Percentiles rank a stretch among this genome's conserved stretches.
phyloP scores from a whole-genome alignment of 2,329 filamentous ascomycete species.

The Fusarium heterosporum region DNA sequence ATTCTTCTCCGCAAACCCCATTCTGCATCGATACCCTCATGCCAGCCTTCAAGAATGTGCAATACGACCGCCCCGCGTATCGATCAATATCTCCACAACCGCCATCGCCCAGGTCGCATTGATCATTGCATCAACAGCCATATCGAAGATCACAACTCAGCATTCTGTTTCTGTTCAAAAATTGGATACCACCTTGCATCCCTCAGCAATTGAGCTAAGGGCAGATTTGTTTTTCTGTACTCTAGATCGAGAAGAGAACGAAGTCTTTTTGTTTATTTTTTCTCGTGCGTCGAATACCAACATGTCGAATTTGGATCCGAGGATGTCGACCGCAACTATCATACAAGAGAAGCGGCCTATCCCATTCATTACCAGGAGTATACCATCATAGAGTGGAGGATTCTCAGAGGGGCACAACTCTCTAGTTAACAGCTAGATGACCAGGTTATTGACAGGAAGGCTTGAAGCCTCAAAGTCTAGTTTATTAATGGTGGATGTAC shows the following conservation, averaged over 20 bases:
- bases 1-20: conserved; percentile 22
- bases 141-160: conserved; percentile 9
- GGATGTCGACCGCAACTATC: conserved; percentile 2
- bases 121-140: conserved; percentile 1
- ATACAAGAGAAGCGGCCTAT: conserved; percentile 6
- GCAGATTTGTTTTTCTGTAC: conserved; percentile 24
- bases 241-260: conserved; percentile 38
- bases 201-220: conserved; percentile 19
- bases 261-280: conserved; percentile 11
- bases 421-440: conserved; percentile 23
- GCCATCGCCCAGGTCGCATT: conserved; percentile 43
- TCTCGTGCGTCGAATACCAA: conserved; percentile 23
- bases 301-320: neutral
- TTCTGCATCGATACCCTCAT: conserved; percentile 35
- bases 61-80: conserved; percentile 37
- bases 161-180: conserved; percentile 27
- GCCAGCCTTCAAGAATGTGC: conserved; percentile 41
- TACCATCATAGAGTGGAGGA: conserved; percentile 34
- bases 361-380: conserved; percentile 36
- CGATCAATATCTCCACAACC: conserved; percentile 45
- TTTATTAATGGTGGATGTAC: conserved; percentile 28
- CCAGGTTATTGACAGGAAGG: neutral
- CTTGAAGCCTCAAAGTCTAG: neutral
- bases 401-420: conserved; percentile 21
- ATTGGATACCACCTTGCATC: conserved; percentile 37